Conservation (phyloP, 2,329 filamentous ascomycete species). For the Alternaria arborescens region DNA sequence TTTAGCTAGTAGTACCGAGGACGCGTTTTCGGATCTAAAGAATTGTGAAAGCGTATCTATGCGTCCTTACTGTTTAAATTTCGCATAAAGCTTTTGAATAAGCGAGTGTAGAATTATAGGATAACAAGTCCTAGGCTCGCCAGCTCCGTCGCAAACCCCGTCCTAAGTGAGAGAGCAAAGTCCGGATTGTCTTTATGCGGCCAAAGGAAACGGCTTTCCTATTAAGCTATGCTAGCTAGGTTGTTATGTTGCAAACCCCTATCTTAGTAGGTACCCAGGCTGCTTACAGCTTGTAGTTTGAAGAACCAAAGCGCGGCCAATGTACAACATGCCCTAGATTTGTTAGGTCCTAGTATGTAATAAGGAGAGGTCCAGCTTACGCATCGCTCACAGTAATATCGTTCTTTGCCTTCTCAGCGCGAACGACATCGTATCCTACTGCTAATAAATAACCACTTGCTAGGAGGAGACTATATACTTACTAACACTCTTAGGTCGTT, state of each 20-base stretch:
- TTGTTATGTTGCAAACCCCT: slow-evolving; percentile 3
- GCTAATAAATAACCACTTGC: neutral
- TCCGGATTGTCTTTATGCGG: neutral
- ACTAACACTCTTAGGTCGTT: slow-evolving; percentile 8
- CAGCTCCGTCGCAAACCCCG: neutral
- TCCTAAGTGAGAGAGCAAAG: neutral
- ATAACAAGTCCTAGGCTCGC: neutral
- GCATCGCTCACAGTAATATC: slow-evolving; percentile 4
- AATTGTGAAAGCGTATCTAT: neutral
- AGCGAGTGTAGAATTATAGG: neutral
- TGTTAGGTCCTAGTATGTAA: neutral
- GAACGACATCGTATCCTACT: slow-evolving; percentile 1
- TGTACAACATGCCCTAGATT: slow-evolving; percentile 1
- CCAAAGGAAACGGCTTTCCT: neutral
- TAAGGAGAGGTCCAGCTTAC: no score
- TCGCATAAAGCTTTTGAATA: slow-evolving; percentile 5
- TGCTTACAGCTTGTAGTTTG: neutral
- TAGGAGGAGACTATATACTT: neutral
- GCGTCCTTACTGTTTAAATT: neutral
- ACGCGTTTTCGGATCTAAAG: neutral
- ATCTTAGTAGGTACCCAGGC: neutral
- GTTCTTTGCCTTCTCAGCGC: neutral
- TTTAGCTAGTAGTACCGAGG: neutral
- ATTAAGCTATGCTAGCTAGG: neutral
- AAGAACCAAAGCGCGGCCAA: slow-evolving; percentile 5